Conservation (phyloP, 1,139 yeast genomes). For the Debaryomycetaceae sp. region DNA sequence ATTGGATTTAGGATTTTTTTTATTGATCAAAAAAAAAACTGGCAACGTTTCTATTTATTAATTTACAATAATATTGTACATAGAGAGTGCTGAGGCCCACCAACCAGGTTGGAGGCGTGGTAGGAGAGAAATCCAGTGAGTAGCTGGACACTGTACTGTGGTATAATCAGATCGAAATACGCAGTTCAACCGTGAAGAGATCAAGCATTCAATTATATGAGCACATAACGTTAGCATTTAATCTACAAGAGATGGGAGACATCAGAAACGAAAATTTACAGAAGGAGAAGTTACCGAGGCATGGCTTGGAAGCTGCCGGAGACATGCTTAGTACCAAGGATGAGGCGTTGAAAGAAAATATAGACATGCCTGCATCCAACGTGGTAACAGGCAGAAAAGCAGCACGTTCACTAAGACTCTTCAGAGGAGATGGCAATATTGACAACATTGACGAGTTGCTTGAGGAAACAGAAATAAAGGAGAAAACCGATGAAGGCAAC, state of each 20-base stretch:
- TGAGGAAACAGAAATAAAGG: constrained; percentile 4
- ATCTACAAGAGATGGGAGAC: neutral
- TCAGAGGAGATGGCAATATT: constrained; percentile 22
- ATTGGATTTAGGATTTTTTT: neutral
- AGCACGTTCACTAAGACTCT: constrained; percentile 35
- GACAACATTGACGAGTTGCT: constrained; percentile 7
- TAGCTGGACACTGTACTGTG: neutral
- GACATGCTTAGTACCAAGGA: neutral
- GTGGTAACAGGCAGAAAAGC: constrained; percentile 36
- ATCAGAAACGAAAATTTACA: neutral
- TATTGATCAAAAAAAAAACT: neutral
- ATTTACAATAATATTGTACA: neutral
- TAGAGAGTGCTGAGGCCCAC: neutral
- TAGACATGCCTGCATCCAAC: constrained; percentile 6
- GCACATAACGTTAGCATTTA: neutral
- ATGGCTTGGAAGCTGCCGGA: too few relatives aligned
- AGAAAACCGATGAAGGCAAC: neutral
- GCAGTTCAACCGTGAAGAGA: too few relatives aligned
- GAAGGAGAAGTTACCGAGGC: neutral
- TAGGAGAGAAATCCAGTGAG: neutral
- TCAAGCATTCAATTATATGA: too few relatives aligned
- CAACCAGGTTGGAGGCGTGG: neutral
- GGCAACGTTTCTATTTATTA: neutral
- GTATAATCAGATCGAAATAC: too few relatives aligned
- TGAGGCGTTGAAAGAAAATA: neutral